Evolutionary conservation across 768 basidiomycete genomes (phyloP), one percentile per base, ranked within the genome.

Genomic region (Lentinula guzmanii): DNA sequence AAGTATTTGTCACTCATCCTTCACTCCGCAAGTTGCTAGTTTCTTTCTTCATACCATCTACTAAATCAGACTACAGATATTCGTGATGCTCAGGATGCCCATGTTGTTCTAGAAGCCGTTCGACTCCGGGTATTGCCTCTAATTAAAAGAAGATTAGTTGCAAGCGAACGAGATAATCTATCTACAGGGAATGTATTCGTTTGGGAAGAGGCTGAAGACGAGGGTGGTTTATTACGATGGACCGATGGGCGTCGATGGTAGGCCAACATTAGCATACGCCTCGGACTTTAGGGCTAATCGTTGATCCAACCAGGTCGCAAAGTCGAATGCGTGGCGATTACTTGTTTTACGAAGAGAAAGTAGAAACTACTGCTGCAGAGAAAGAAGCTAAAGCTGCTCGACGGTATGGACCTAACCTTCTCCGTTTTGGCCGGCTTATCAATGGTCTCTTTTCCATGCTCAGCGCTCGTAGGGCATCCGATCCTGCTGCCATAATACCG

Each of bases 241-340:
- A 92, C 90, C 16, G 90, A 92, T 69, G 90, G 90, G 13, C 78
- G 89, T 64, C 77, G 90, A 74, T 92, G 90, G 90, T 86, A 70
- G 52, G 75, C 60, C 24, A 31, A 39, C 16, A 10, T 21, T 24
- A 31, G 16, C 18, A 39, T 15, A 43, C 52, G 43, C 33, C 43
- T 53, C 35, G 48, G 45, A 39, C n/a, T 9, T 48, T 31, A 8
- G 11, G 18, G 24, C 5, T 35, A 37, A 15, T 24, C 41, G 6
- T 21, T 11, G 6, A 63, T 16, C 10, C 28, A 41, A 15, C 16
- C 64, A 91, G 90, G 89, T 91, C 90, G 1, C 90, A 91, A 70
- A 91, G 90, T 71, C 77, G 90, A 62, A 92, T 92, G 90, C 78
- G 88, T 28, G 89, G 86, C 21, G 90, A 89, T 69, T 91, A 90